phyloP scores from a whole-genome alignment of 306 rosid species.

The Psophocarpus tetragonolobus region DNA sequence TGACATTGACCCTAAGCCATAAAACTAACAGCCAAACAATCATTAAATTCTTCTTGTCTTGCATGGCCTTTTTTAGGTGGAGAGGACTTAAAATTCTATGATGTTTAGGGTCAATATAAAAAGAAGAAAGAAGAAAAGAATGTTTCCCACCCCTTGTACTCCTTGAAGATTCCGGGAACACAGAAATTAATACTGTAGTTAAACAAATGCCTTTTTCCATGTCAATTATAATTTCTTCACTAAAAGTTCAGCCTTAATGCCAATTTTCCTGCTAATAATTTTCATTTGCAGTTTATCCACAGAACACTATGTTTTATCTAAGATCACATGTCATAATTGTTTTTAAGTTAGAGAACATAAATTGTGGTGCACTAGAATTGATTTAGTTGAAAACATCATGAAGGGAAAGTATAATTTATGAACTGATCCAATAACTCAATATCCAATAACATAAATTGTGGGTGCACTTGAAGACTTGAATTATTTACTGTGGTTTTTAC shows the following conservation, averaged over 20 bases:
- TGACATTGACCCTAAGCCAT: not conserved
- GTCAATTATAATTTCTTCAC: not conserved
- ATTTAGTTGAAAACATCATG: not conserved
- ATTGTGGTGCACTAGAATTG: not conserved
- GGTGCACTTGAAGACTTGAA: too few species aligned
- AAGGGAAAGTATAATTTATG: not conserved
- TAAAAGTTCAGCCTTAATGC: not conserved
- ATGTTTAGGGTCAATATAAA: not conserved
- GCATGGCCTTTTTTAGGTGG: not conserved
- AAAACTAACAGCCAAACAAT: not conserved
- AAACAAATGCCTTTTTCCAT: not conserved
- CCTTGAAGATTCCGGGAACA: not conserved
- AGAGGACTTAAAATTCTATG: not conserved
- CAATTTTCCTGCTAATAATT: not conserved
- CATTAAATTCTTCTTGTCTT: not conserved
- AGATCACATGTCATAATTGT: not conserved
- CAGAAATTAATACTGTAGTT: not conserved
- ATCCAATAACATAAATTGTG: too few species aligned
- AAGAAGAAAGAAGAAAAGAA: not conserved
- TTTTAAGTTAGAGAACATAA: not conserved
- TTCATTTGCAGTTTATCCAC: not conserved
- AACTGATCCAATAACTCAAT: not conserved
- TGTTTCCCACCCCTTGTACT: not conserved
- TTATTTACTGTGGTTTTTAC: conserved; percentile 4
- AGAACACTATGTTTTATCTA: not conserved